These are phyloP conservation scores for Stagonosporopsis cucurbitacearum DNA, from an alignment of 2,329 filamentous ascomycete species.

Conservation along the genomic window DNA sequence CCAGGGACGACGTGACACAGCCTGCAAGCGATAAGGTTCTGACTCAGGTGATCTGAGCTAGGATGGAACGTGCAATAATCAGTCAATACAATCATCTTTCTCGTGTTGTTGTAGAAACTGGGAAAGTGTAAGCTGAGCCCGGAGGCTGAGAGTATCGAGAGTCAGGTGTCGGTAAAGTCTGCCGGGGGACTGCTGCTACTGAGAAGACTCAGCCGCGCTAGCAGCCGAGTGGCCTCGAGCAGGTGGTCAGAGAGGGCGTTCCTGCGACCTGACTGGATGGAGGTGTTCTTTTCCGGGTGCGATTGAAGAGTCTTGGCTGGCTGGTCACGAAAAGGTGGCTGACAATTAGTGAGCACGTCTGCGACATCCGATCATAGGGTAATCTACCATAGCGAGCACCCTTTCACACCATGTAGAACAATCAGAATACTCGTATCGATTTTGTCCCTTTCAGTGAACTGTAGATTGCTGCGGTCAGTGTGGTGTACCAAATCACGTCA, in stretches of 20 bases:
- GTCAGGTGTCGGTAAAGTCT: slow-evolving; percentile 16
- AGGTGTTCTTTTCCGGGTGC: neutral
- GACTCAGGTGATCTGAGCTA: slow-evolving; percentile 12
- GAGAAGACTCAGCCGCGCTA: slow-evolving; percentile 15
- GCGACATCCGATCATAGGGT: slow-evolving; percentile 18
- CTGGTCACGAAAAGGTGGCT: slow-evolving; percentile 6
- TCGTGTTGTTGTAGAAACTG: neutral
- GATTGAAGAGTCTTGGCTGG: slow-evolving; percentile 12
- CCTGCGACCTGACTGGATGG: slow-evolving; percentile 3
- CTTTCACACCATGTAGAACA: slow-evolving; percentile 6
- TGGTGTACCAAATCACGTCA: slow-evolving; percentile 14
- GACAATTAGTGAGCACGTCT: slow-evolving; percentile 12
- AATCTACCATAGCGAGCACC: slow-evolving; percentile 5
- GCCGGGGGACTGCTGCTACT: slow-evolving; percentile 7
- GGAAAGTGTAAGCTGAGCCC: slow-evolving; percentile 7
- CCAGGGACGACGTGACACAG: slow-evolving; percentile 17
- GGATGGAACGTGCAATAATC: slow-evolving; percentile 12
- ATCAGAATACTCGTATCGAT: slow-evolving; percentile 7
- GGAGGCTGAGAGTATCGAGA: slow-evolving; percentile 14
- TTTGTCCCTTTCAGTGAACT: slow-evolving; percentile 1
- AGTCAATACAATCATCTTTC: neutral
- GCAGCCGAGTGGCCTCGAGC: neutral
- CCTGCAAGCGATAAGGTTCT: slow-evolving; percentile 15
- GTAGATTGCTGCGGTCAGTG: slow-evolving; percentile 5
- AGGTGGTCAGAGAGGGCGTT: slow-evolving; percentile 15